A percentile compares a stretch with the other conserved stretches of the same genome.
These are phyloP conservation scores for Citrus inodora DNA, from an alignment of 345 rosid genomes.

Conservation along the genomic window DNA sequence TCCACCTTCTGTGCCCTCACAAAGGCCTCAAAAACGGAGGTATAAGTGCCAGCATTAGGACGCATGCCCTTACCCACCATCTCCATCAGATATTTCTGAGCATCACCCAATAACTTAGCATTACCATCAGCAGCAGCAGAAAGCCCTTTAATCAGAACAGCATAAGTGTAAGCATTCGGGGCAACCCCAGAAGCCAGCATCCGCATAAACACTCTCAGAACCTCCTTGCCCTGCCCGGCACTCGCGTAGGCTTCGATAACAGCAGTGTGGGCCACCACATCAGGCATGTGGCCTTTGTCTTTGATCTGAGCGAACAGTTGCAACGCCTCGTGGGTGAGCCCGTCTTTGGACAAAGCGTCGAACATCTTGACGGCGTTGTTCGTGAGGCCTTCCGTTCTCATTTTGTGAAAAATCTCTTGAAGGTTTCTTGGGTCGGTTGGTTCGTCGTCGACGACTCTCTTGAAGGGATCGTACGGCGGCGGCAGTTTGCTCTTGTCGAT, in stretches of 20 bases:
- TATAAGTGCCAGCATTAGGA: conserved; percentile 49
- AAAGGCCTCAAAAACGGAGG: conserved; percentile 54
- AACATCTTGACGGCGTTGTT: conserved; percentile 76
- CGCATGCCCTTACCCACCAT: conserved; percentile 61
- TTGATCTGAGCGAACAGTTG: conserved; percentile 68
- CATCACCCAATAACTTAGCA: conserved; percentile 26
- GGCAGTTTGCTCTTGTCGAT: conserved; percentile 38
- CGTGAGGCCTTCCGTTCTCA: conserved; percentile 52
- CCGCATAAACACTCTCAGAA: conserved; percentile 53
- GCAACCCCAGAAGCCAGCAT: conserved; percentile 65
- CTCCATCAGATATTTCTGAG: conserved; percentile 50
- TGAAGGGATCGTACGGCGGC: conserved; percentile 66
- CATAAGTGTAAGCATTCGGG: conserved; percentile 72
- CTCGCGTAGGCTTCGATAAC: conserved; percentile 69
- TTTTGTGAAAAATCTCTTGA: conserved; percentile 60
- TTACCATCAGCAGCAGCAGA: conserved; percentile 33
- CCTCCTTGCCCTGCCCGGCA: conserved; percentile 65
- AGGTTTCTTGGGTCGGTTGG: conserved; percentile 63
- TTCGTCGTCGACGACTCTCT: conserved; percentile 42
- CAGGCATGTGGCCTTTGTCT: conserved; percentile 65
- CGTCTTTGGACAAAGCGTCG: conserved; percentile 79
- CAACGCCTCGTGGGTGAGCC: conserved; percentile 68
- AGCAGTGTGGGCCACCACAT: conserved; percentile 69
- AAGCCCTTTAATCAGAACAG: conserved; percentile 60
- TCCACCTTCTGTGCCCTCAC: conserved; percentile 41